Evolutionary conservation across 2,329 filamentous ascomycete species (phyloP), one percentile per base, ranked within the genome.

Genomic region (Monosporascus sp.): DNA sequence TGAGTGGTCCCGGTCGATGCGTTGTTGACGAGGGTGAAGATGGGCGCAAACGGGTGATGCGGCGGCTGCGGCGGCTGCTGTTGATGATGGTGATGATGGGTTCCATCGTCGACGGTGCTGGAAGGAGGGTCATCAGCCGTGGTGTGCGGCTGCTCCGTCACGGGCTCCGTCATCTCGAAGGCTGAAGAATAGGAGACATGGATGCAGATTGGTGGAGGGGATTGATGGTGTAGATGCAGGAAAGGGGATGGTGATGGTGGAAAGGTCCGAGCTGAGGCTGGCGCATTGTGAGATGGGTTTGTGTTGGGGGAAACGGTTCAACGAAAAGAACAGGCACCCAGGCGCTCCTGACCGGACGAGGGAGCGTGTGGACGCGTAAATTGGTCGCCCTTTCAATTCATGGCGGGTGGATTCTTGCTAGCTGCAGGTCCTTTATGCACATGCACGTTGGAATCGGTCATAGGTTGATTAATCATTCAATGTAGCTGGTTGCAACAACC

Each of bases 21-120:
- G 69, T 96, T 91, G 65, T 89, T 85, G 59, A 97, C 78, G 43
- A 97, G 77, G 1, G 90, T 88, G 75, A 96, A 97, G 75, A 96
- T 87, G 2, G 91, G 89, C 45, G 84, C 79, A 70, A 96, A 93
- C 3, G 74, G 69, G 4, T 35, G 27, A 31, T 58, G 55, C 41
- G 56, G 60, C 47, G 52, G 56, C 54, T 60, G 52, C 37, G 55
- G 53, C n/a, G 49, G 27, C 41, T 53, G 58, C 48, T 58, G 52
- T n/a, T 59, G 22, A 24, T 47, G 17, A 17, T 35, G 17, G 51
- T 19, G 40, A 22, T 22, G 40, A 20, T 43, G 52, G 52, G 49
- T 17, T 50, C 54, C 44, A 52, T 50, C 55, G 50, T 52, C 22
- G 41, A 11, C 20, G 41, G 14, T 16, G 41, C 7, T 14, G 41